These are phyloP conservation scores for Boletus pseudopeckii DNA, from an alignment of 768 basidiomycete genomes.

Conservation along the genomic window DNA sequence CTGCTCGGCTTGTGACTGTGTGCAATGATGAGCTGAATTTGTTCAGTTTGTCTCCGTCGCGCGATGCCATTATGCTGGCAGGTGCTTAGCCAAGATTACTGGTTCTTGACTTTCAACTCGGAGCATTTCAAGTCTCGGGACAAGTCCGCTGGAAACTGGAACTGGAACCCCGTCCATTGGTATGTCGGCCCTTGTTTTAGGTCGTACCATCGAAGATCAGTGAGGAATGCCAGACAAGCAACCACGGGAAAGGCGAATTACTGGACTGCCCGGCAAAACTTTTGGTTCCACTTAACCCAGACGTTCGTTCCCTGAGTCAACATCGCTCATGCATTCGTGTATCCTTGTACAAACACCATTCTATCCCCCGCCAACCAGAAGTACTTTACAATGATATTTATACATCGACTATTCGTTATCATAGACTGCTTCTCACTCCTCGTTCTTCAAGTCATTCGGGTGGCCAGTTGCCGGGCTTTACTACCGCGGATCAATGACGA, in stretches of 20 bases:
- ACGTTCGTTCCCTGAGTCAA: not conserved
- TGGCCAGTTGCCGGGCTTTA: constrained; percentile 20
- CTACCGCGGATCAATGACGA: not conserved
- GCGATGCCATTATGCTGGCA: no score
- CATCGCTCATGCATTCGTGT: not conserved
- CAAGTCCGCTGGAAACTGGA: no score
- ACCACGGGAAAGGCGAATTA: not conserved
- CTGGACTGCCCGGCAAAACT: no score
- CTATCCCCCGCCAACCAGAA: not conserved
- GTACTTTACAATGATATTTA: not conserved
- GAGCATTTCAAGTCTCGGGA: no score
- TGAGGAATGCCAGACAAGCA: not conserved
- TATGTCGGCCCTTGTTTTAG: not conserved
- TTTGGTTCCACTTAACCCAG: no score
- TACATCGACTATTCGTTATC: not conserved
- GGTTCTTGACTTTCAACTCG: no score
- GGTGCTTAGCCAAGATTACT: no score
- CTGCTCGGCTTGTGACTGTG: no score
- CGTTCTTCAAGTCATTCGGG: constrained; percentile 7
- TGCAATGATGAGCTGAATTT: no score
- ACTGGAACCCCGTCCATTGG: no score
- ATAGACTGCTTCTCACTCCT: not conserved
- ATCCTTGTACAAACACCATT: not conserved
- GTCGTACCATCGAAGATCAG: not conserved
- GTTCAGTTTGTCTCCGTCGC: no score